phyloP scores from a whole-genome alignment of 495 filamentous ascomycete species.

The Penicillium arizonense region DNA sequence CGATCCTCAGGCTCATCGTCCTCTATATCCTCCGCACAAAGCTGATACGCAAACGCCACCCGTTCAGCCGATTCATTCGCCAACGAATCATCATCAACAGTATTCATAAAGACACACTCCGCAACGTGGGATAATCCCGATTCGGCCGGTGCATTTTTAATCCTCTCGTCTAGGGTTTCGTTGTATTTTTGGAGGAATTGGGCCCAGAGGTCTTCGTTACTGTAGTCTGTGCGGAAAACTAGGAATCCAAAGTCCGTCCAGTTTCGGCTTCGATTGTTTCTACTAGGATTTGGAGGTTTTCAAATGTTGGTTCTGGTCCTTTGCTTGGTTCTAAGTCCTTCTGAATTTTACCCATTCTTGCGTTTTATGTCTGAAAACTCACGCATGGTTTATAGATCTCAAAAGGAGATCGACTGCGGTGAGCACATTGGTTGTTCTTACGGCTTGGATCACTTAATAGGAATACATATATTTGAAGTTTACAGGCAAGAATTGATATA shows the following conservation, averaged over 20 bases:
- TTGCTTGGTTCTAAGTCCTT: too few species aligned
- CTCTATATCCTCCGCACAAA: background rate
- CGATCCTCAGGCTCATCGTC: background rate
- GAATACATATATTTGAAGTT: too few species aligned
- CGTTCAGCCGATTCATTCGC: too few species aligned
- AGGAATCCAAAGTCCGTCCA: constrained; percentile 1
- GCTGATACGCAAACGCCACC: background rate
- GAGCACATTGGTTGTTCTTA: too few species aligned
- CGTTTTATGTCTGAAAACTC: too few species aligned
- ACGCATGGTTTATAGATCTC: too few species aligned
- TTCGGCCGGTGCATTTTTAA: background rate
- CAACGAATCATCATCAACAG: too few species aligned
- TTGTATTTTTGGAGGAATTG: background rate
- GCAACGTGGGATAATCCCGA: background rate
- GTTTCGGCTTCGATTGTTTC: background rate
- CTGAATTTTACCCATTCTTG: too few species aligned
- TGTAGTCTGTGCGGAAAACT: constrained; percentile 4
- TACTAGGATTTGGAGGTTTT: background rate
- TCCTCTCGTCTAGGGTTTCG: background rate
- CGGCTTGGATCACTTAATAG: too few species aligned
- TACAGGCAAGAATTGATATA: too few species aligned
- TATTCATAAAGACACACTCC: background rate
- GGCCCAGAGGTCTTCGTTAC: background rate
- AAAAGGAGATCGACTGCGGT: too few species aligned
- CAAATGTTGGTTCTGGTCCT: too few species aligned